Evolutionary conservation across 805 yeast genomes (phyloP), one percentile per base, ranked within the genome.

Genomic region (Candida ascalaphidarum): DNA sequence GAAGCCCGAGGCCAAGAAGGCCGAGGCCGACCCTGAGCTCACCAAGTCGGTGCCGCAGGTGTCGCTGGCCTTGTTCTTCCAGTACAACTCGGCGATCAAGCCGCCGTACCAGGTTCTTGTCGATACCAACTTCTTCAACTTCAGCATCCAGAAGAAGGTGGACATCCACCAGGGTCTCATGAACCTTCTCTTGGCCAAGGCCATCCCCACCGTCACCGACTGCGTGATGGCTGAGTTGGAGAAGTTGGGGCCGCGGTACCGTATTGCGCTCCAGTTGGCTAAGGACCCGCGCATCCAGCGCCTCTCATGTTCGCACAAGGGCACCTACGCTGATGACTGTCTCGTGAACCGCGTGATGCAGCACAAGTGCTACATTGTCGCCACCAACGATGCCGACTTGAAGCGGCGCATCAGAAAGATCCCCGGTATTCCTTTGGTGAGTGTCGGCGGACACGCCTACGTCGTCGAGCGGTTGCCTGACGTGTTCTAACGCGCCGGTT

Each of bases 271-370:
- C 40, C 77, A 81, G 33, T 62, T 92, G 47, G 98, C 98, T 14
- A 81, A 83, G 41, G 98, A 92, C 51, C 96, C 96, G 23, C 68
- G 97, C 45, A 80, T 92, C 21, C 71, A 83, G 43, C 69, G 96
- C 35, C 65, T 92, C 27, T 83, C 77, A 23, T 92, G 98, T 48
- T 66, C 89, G 8, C 98, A 92, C 49, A 82, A 81, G 43, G 98
- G 98, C 17, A 89, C 96, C 0, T 92, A 92, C 64, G 98, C 98
- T 17, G 98, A 92, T 74, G 98, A 92, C 57, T 92, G 98, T 55
- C 52, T 92, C 7, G 97, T 92, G 11, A 77, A 81, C 51, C 69
- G 98, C 43, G 95, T 92, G 5, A 70, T 89, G 53, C 96, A 89
- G 48, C 97, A 92, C 60, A 92, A 92, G 52, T 92, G 98, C 58